Conservation (phyloP, 345 rosid species). For the Aquilaria sinensis region DNA sequence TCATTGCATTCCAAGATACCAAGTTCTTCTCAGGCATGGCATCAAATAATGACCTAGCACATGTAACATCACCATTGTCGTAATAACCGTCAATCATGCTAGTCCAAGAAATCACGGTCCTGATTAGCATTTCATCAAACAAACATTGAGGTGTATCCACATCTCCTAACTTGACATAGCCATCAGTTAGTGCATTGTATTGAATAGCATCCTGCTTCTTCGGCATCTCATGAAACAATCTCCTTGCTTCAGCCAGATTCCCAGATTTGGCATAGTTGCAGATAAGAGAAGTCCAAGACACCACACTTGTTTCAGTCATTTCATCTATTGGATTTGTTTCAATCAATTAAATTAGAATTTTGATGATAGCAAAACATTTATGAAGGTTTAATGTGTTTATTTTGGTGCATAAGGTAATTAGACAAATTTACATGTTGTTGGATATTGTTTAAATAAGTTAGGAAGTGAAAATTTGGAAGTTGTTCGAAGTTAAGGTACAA, state of each 20-base stretch:
- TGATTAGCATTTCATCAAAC: conserved; percentile 44
- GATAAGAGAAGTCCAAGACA: conserved; percentile 74
- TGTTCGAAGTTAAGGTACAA: no score
- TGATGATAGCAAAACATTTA: no score
- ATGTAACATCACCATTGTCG: conserved; percentile 34
- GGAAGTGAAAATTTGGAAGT: no score
- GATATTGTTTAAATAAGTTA: no score
- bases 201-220: conserved; percentile 41
- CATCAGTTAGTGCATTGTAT: conserved; percentile 57
- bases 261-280: conserved; percentile 51
- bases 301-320: conserved; percentile 51
- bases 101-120: conserved; percentile 73
- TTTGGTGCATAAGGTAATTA: no score
- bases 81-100: conserved; percentile 69
- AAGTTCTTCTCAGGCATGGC: conserved; percentile 64
- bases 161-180: conserved; percentile 61
- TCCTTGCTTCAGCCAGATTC: conserved; percentile 37
- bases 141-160: conserved; percentile 45
- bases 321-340: conserved; percentile 21
- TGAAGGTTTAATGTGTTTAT: no score
- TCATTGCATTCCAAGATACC: conserved; percentile 76
- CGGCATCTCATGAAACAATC: conserved; percentile 51
- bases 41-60: conserved; percentile 55
- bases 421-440: no score
- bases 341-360: no score